Evolutionary conservation across 805 yeast genomes (phyloP), one percentile per base, ranked within the genome.

Genomic region (Hanseniaspora hatyaiensis): DNA sequence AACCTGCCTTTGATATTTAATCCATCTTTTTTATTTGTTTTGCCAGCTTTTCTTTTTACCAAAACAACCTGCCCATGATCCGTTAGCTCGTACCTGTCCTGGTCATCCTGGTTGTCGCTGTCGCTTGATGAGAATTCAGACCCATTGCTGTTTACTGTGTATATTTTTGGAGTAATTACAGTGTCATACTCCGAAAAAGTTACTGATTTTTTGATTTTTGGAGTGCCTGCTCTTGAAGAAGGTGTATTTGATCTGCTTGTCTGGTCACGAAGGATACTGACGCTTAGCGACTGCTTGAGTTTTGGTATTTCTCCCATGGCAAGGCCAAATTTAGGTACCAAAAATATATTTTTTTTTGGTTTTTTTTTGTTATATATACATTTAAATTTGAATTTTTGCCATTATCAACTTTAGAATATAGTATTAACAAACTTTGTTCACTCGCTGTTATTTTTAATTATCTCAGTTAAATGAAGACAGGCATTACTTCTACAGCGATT

Each of bases 161-260:
- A 22, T 28, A 49, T 22, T 19, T 42, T 41, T n/a, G 51, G 51
- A 19, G 48, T 49, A 28, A 49, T 49, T 1, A 49, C 48, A n/a
- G 51, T 49, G 23, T 49, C 51, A 34, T 49, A 49, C 12, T 49
- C 51, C 11, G 51, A 42, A 22, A 49, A 49, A n/a, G 51, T 49
- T 4, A 49, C 51, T 28, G 51, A 42, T 32, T 49, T 49, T 22
- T 49, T 46, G 9, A 16, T 13, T 28, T 46, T 46, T 3, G 5
- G 26, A 8, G 12, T 4, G 24, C 12, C 13, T 24, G 20, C 16
- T 37, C 12, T 37, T 24, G 6, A 24, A 15, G 16, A 37, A 24
- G 8, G 22, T 37, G n/a, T 22, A 37, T 11, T 37, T 16, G 15
- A 26, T 26, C 29, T 26, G 11, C 29, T 26, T 26, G 6, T 26